Conservation (phyloP, 495 filamentous ascomycete species). For the Trichoderma orchidacearum region DNA sequence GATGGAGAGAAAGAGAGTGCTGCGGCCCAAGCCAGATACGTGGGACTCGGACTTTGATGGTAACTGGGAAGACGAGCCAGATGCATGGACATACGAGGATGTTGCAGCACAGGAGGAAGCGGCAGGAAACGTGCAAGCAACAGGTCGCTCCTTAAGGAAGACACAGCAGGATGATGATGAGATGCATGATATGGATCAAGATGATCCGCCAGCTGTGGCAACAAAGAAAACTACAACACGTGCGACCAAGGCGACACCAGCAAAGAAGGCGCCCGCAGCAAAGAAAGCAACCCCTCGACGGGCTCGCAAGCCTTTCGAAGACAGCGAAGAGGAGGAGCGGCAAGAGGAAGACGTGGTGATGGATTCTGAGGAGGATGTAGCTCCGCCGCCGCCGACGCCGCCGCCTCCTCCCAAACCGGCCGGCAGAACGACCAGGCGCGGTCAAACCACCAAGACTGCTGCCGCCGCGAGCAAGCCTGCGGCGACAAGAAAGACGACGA, state of each 20-base stretch:
- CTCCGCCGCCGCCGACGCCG: neutral
- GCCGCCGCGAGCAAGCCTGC: conserved; percentile 13
- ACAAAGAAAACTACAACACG: conserved; percentile 20
- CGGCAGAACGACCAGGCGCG: neutral
- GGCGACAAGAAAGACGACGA: conserved; percentile 15
- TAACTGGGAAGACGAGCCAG: conserved; percentile 66
- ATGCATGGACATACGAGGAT: conserved; percentile 41
- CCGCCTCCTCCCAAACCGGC: neutral
- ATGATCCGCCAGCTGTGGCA: conserved; percentile 12
- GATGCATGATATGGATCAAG: conserved; percentile 20
- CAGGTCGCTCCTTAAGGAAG: conserved; percentile 9
- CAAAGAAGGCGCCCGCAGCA: conserved; percentile 23
- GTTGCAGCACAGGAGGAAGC: conserved; percentile 34
- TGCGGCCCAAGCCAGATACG: conserved; percentile 59
- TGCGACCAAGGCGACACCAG: conserved; percentile 27
- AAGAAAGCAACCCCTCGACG: conserved; percentile 23
- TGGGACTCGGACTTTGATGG: conserved; percentile 88
- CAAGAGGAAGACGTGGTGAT: conserved; percentile 47
- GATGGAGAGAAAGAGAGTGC: conserved; percentile 36
- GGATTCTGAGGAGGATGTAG: conserved; percentile 49
- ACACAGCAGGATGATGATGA: conserved; percentile 25
- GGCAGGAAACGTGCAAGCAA: conserved; percentile 17
- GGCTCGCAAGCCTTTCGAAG: conserved; percentile 25
- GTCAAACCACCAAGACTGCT: conserved; percentile 17
- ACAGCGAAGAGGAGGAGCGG: conserved; percentile 44